phyloP scores from a whole-genome alignment of 148 eudicot species.

The Camellia granthamiana region DNA sequence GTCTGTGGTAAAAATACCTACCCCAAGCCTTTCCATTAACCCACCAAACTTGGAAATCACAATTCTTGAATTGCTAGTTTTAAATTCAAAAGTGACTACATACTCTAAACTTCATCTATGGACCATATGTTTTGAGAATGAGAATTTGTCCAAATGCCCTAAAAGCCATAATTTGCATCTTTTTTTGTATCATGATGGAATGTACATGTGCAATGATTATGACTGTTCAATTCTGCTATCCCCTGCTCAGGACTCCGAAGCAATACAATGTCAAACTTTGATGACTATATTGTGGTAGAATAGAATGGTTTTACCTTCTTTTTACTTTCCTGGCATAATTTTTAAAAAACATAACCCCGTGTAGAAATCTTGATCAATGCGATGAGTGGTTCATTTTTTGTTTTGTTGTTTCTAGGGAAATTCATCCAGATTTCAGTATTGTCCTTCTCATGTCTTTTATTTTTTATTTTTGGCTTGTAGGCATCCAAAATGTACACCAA shows the following conservation, averaged over 20 bases:
- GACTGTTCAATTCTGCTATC: not conserved
- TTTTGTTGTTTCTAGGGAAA: not conserved
- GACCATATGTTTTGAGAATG: not conserved
- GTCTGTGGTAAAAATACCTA: not conserved
- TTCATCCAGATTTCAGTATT: not conserved
- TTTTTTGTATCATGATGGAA: not conserved
- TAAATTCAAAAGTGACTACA: not conserved
- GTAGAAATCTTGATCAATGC: not conserved
- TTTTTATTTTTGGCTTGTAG: slow-evolving; percentile 26
- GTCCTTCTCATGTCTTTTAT: slow-evolving; percentile 1
- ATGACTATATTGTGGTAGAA: not conserved
- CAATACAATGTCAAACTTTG: not conserved
- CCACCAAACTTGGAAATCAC: not conserved
- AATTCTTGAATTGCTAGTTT: not conserved
- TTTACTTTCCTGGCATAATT: not conserved
- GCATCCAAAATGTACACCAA: slow-evolving; percentile 52
- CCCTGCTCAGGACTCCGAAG: not conserved
- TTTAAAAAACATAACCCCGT: not conserved
- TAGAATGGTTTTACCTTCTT: not conserved
- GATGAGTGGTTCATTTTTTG: not conserved
- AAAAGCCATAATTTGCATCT: not conserved
- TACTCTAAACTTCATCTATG: not conserved
- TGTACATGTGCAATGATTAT: not conserved
- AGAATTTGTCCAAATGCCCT: not conserved
- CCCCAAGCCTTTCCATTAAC: not conserved